These are phyloP conservation scores for Aegilops bicornis DNA, from an alignment of 176 grass and related monocot genomes.

Conservation along the genomic window DNA sequence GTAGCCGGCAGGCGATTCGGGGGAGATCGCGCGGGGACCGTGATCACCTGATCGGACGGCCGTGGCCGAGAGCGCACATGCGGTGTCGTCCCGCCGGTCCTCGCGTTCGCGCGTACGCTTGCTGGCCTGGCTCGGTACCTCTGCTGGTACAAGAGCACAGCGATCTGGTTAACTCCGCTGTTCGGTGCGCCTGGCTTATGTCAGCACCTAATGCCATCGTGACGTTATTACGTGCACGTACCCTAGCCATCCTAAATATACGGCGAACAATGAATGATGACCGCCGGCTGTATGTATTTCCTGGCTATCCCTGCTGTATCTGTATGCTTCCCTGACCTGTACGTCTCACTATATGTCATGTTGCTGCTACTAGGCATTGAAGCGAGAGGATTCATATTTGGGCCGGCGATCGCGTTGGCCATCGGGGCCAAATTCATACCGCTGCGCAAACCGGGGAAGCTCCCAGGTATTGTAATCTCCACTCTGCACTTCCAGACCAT, in stretches of 20 bases:
- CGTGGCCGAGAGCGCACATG: too few relatives aligned
- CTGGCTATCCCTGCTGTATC: too few relatives aligned
- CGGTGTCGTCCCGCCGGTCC: too few relatives aligned
- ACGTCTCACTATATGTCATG: not conserved
- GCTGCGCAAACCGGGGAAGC: conserved; percentile 86
- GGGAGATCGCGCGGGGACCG: not conserved
- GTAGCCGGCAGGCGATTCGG: conserved; percentile 15
- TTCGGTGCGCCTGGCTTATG: not conserved
- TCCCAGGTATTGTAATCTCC: conserved; percentile 54
- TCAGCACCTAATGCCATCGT: not conserved
- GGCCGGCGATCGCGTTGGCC: conserved; percentile 74
- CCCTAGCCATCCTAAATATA: too few relatives aligned
- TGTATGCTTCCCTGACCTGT: not conserved
- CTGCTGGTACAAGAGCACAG: not conserved
- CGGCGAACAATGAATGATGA: too few relatives aligned
- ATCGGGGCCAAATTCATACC: conserved; percentile 94
- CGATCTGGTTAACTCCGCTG: not conserved
- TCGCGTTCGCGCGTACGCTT: too few relatives aligned
- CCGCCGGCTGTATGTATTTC: too few relatives aligned
- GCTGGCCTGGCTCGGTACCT: too few relatives aligned
- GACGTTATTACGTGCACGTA: not conserved
- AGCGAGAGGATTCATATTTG: conserved; percentile 95
- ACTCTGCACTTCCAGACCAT: too few relatives aligned
- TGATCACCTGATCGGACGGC: conserved; percentile 44
- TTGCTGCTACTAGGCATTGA: conserved; percentile 58